A percentile compares a stretch with the other conserved stretches of the same genome.
These are phyloP conservation scores for Ascochyta koolunga DNA, from an alignment of 2,329 filamentous ascomycete species.

Conservation along the genomic window DNA sequence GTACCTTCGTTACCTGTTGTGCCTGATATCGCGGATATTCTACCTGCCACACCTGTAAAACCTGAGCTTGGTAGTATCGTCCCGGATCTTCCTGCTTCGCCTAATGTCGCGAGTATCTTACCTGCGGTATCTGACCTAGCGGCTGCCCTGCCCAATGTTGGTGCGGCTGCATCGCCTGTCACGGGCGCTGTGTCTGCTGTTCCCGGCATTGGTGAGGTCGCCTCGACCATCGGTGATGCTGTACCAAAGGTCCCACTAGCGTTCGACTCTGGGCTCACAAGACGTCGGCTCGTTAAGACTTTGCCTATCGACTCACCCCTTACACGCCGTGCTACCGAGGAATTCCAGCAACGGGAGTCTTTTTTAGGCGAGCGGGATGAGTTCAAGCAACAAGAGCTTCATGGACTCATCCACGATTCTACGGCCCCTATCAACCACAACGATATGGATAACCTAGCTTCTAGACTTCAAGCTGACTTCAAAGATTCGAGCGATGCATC, in stretches of 20 bases:
- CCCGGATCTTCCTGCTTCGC: not conserved
- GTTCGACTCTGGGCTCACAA: not conserved
- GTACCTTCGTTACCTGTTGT: not conserved
- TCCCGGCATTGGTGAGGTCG: not conserved
- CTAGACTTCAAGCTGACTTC: slow-evolving; percentile 3
- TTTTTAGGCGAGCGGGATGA: slow-evolving; percentile 13
- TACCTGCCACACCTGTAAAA: not conserved
- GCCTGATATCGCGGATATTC: not conserved
- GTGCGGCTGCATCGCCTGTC: not conserved
- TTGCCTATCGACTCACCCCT: too few species aligned
- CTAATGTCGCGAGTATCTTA: not conserved
- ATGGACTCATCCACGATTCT: slow-evolving; percentile 6
- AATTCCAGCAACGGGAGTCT: slow-evolving; percentile 11
- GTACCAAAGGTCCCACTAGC: not conserved
- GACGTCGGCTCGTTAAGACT: not conserved
- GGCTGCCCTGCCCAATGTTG: not conserved
- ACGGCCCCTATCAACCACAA: slow-evolving; percentile 3
- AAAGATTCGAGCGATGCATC: not conserved
- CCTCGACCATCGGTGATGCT: not conserved
- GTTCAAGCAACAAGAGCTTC: slow-evolving; percentile 4
- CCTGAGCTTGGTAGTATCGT: not conserved
- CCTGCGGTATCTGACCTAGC: not conserved
- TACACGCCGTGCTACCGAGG: not conserved
- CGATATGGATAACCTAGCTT: not conserved
- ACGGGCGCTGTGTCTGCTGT: not conserved